A percentile compares a stretch with the other conserved stretches of the same genome.
Evolutionary conservation across 108 stramenopile species (phyloP).

Genomic region (Aureococcus anophagefferens): DNA sequence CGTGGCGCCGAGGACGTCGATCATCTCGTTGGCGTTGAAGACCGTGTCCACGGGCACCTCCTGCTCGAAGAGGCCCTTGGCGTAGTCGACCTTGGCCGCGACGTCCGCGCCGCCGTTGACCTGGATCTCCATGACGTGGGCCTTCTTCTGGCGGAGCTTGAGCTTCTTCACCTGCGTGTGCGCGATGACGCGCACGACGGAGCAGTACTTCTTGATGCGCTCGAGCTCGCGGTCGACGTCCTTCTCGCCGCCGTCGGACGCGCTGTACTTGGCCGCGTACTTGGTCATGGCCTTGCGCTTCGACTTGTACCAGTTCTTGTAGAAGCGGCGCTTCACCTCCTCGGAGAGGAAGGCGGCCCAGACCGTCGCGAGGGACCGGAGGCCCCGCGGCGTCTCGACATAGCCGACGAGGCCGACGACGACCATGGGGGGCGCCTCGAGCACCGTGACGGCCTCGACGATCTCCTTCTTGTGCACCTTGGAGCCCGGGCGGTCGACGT

Average conservation of each 20-base stretch:
- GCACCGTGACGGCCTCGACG: conserved; percentile 95
- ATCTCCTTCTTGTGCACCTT: conserved; percentile 99
- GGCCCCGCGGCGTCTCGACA: conserved; percentile 94
- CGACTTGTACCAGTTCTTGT: conserved; percentile 99
- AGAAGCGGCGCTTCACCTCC: conserved; percentile 97
- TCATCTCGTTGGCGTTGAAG: conserved; percentile 89
- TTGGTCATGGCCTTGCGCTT: conserved; percentile 99
- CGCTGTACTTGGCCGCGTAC: conserved; percentile 95
- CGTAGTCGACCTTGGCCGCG: conserved; percentile 96
- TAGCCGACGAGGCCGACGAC: conserved; percentile 98
- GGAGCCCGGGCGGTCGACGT: conserved; percentile 96
- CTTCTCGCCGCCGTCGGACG: conserved; percentile 57
- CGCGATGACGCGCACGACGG: conserved; percentile 94
- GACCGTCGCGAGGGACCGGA: conserved; percentile 95
- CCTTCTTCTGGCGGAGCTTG: conserved; percentile 95
- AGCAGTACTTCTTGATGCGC: conserved; percentile 96
- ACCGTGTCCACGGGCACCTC: conserved; percentile 84
- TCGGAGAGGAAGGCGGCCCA: conserved; percentile 97
- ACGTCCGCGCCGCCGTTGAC: conserved; percentile 91
- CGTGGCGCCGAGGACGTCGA: conserved; percentile 94
- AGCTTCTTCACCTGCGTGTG: conserved; percentile 97
- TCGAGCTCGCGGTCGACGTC: conserved; percentile 90
- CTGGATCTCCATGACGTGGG: conserved; percentile 99
- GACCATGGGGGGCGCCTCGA: conserved; percentile 98
- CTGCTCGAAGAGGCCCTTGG: conserved; percentile 93